Conservation (phyloP, 2,329 filamentous ascomycete species). For the Lecanicillium sp. region DNA sequence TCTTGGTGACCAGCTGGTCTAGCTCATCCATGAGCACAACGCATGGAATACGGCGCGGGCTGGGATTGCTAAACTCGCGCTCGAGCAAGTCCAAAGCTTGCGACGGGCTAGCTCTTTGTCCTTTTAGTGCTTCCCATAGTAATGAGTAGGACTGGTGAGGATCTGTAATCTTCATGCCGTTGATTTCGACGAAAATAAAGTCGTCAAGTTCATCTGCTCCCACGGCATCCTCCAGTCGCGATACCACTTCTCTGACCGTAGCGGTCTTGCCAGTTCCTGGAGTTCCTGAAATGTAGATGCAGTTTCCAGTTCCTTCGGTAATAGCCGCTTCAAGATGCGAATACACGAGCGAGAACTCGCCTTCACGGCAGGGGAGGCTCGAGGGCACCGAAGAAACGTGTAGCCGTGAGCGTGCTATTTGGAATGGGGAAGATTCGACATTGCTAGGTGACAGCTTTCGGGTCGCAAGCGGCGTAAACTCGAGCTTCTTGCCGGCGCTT, state of each 20-base stretch:
- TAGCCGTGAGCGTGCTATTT: conserved; percentile 77
- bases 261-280: conserved; percentile 97
- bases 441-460: conserved; percentile 70
- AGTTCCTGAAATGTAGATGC: conserved; percentile 98
- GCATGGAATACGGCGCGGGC: conserved; percentile 83
- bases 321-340: conserved; percentile 92
- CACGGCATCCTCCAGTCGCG: conserved; percentile 81
- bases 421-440: conserved; percentile 78
- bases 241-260: conserved; percentile 90
- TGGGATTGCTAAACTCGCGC: conserved; percentile 86
- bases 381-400: conserved; percentile 91
- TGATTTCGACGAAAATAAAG: conserved; percentile 99
- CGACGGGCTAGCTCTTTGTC: conserved; percentile 82
- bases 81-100: conserved; percentile 89
- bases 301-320: conserved; percentile 84
- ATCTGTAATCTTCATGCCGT: conserved; percentile 99
- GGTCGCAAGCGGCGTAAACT: conserved; percentile 93
- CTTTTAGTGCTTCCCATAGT: conserved; percentile 92
- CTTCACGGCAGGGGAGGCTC: conserved; percentile 83
- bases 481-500: conserved; percentile 59
- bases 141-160: conserved; percentile 93
- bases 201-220: conserved; percentile 88
- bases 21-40: conserved; percentile 98
- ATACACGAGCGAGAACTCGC: conserved; percentile 87
- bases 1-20: conserved; percentile 94